These are phyloP conservation scores for Beauveria sp. DNA, from an alignment of 2,329 filamentous ascomycete species.

Conservation along the genomic window DNA sequence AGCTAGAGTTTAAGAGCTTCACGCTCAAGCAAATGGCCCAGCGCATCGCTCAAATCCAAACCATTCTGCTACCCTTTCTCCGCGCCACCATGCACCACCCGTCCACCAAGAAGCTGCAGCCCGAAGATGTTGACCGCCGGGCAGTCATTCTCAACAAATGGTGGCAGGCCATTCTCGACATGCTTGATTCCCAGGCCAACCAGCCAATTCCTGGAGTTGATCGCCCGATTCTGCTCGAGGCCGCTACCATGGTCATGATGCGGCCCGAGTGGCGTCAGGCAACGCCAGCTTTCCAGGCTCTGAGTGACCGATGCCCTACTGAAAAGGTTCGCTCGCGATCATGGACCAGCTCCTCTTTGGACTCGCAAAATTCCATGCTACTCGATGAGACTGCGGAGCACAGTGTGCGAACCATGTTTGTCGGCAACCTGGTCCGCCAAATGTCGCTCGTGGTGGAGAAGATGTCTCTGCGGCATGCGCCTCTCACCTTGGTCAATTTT, in stretches of 20 bases:
- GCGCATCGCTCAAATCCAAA: conserved; percentile 68
- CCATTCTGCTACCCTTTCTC: conserved; percentile 68
- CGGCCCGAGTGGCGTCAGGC: conserved; percentile 78
- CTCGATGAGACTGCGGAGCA: conserved; percentile 67
- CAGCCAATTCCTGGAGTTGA: conserved; percentile 80
- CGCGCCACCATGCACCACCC: conserved; percentile 59
- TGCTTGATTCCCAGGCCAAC: conserved; percentile 60
- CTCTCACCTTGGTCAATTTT: conserved; percentile 66
- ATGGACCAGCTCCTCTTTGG: conserved; percentile 46
- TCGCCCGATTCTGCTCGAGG: conserved; percentile 71
- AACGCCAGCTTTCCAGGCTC: conserved; percentile 58
- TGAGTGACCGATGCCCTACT: conserved; percentile 45
- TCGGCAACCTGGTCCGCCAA: conserved; percentile 72
- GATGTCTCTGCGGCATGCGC: conserved; percentile 67
- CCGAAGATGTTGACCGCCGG: conserved; percentile 76
- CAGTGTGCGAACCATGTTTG: conserved; percentile 81
- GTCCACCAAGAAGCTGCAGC: conserved; percentile 55
- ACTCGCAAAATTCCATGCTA: conserved; percentile 53
- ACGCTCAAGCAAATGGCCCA: conserved; percentile 63
- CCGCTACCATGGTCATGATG: conserved; percentile 74
- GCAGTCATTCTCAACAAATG: conserved; percentile 78
- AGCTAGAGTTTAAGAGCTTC: conserved; percentile 48
- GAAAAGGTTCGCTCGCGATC: conserved; percentile 39
- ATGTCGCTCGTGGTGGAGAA: conserved; percentile 84
- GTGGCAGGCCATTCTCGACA: conserved; percentile 78